Evolutionary conservation across 306 rosid species (phyloP).

Genomic region (Coriaria nepalensis): DNA sequence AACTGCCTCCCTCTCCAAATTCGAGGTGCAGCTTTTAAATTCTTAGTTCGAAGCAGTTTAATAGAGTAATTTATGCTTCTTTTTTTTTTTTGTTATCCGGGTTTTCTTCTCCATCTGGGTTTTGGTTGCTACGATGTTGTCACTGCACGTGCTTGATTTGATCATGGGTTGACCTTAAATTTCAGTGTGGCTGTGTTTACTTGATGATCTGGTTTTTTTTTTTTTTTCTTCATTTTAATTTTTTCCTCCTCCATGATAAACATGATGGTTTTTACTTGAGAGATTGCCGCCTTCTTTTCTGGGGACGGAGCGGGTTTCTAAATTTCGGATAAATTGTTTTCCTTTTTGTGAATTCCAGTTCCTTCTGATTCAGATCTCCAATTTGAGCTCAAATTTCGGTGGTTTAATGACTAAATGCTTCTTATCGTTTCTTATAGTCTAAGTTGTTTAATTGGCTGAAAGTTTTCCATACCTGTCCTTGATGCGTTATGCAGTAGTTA

Average conservation of each 20-base stretch:
- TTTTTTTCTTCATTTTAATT: neutral
- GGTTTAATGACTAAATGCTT: slow-evolving; percentile 1
- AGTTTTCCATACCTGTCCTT: too few relatives aligned
- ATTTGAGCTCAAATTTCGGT: slow-evolving; percentile 12
- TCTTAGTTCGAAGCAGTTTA: neutral
- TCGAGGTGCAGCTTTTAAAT: slow-evolving; percentile 38
- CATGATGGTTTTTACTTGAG: neutral
- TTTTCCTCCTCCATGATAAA: neutral
- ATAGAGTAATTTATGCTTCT: slow-evolving; percentile 4
- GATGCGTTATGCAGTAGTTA: too few relatives aligned
- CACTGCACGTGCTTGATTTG: slow-evolving; percentile 17
- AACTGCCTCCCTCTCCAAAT: slow-evolving; percentile 35
- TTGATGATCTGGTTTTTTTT: slow-evolving; percentile 4
- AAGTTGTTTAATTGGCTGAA: too few relatives aligned
- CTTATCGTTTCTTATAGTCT: too few relatives aligned
- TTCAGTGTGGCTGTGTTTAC: slow-evolving; percentile 9
- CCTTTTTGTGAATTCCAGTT: slow-evolving; percentile 1
- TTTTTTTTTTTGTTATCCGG: slow-evolving; percentile 2
- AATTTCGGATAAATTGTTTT: neutral
- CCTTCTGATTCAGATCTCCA: slow-evolving; percentile 21
- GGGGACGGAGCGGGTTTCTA: neutral
- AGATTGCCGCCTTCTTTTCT: neutral
- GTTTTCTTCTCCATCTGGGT: neutral
- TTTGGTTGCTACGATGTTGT: slow-evolving; percentile 1
- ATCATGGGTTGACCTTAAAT: slow-evolving; percentile 8